These are phyloP conservation scores for Candida sithepensis DNA, from an alignment of 805 yeast species.

Conservation along the genomic window DNA sequence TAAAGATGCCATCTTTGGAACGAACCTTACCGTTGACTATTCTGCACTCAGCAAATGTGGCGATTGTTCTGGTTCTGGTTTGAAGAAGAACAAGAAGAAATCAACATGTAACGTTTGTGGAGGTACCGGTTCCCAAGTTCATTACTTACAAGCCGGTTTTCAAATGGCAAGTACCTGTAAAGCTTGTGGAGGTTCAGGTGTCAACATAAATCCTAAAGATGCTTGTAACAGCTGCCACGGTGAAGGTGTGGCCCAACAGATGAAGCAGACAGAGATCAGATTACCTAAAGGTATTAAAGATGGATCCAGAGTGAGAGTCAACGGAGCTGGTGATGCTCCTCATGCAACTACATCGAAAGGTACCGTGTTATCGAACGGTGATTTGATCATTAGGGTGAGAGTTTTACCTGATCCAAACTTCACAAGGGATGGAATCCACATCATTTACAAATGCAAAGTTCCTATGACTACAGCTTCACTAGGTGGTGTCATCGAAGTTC, in stretches of 20 bases:
- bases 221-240: conserved; percentile 84
- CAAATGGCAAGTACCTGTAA: conserved; percentile 94
- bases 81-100: conserved; percentile 71
- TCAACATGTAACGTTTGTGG: conserved; percentile 83
- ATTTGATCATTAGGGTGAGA: conserved; percentile 75
- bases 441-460: conserved; percentile 62
- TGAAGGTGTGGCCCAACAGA: conserved; percentile 70
- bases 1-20: conserved; percentile 86
- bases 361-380: conserved; percentile 74
- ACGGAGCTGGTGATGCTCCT: conserved; percentile 91
- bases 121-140: conserved; percentile 90
- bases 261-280: conserved; percentile 73
- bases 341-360: conserved; percentile 68
- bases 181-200: conserved; percentile 87
- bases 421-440: conserved; percentile 60
- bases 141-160: conserved; percentile 85
- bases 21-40: conserved; percentile 61
- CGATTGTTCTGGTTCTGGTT: conserved; percentile 81
- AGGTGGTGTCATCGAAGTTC: conserved; percentile 89
- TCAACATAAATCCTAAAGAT: conserved; percentile 60
- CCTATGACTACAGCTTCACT: conserved; percentile 95
- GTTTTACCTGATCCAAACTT: conserved; percentile 75
- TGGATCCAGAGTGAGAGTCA: conserved; percentile 78
- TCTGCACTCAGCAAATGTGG: conserved; percentile 72
- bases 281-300: conserved; percentile 87